These are phyloP conservation scores for Radiomyces spectabilis DNA, from an alignment of 192 early-diverging fungal genomes.

Conservation along the genomic window DNA sequence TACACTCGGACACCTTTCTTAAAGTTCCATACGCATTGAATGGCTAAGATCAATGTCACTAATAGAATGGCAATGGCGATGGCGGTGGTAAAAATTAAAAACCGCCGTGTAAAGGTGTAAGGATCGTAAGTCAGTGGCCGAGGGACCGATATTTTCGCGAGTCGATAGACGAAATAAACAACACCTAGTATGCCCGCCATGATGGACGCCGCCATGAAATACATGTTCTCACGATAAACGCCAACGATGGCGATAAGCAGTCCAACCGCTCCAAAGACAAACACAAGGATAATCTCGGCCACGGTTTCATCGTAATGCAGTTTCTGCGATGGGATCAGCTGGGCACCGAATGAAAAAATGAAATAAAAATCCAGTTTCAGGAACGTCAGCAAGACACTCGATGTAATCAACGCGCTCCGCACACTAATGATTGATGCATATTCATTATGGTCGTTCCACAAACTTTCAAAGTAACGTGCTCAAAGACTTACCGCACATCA, in stretches of 20 bases:
- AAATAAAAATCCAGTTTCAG: constrained; percentile 42
- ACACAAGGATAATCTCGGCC: constrained; percentile 28
- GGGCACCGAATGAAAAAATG: constrained; percentile 32
- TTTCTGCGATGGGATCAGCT: constrained; percentile 32
- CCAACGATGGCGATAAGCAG: constrained; percentile 22
- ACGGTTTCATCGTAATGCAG: constrained; percentile 20
- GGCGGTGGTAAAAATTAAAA: constrained; percentile 28
- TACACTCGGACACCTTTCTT: constrained; percentile 1
- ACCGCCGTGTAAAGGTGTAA: constrained; percentile 32
- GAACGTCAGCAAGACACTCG: constrained; percentile 29
- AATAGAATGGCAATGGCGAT: constrained; percentile 12
- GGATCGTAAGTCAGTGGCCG: constrained; percentile 14
- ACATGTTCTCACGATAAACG: constrained; percentile 26
- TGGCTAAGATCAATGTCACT: constrained; percentile 10
- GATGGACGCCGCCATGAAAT: constrained; percentile 16
- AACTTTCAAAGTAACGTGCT: not conserved
- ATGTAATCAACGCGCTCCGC: constrained; percentile 17
- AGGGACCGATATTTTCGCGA: constrained; percentile 12
- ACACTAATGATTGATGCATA: not conserved
- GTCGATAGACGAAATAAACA: constrained; percentile 26
- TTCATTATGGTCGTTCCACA: not conserved
- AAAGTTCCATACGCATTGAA: constrained; percentile 4
- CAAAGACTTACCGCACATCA: constrained; percentile 27
- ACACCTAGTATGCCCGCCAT: not conserved
- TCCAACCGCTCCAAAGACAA: constrained; percentile 20